A percentile compares a stretch with the other conserved stretches of the same genome.
Evolutionary conservation across 2,329 filamentous ascomycete species (phyloP).

Genomic region (Diaporthe citrichinensis): DNA sequence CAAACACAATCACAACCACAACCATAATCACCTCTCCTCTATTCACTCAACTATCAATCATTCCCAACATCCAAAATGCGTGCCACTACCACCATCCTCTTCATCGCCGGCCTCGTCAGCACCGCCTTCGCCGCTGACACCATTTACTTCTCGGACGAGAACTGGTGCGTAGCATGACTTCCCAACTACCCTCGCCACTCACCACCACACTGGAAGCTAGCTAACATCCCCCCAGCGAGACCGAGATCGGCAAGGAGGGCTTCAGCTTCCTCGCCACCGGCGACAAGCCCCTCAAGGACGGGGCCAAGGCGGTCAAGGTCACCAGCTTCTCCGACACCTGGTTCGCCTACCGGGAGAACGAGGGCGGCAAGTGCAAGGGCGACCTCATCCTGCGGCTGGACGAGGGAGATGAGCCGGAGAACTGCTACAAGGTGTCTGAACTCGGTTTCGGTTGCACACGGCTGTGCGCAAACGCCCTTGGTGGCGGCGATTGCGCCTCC

Average conservation of each 20-base stretch:
- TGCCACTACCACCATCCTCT: slow-evolving; percentile 40
- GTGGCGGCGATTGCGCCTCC: not conserved
- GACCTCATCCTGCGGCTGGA: not conserved
- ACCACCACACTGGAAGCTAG: not conserved
- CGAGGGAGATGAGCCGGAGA: not conserved
- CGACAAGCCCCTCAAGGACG: slow-evolving; percentile 59
- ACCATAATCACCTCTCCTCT: not conserved
- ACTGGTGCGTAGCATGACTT: not conserved
- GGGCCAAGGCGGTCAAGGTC: slow-evolving; percentile 60
- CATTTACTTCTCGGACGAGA: slow-evolving; percentile 38
- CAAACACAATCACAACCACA: not conserved
- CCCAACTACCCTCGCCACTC: not conserved
- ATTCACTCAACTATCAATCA: not conserved
- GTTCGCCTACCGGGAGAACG: slow-evolving; percentile 9
- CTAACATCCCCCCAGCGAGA: not conserved
- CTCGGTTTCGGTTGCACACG: not conserved
- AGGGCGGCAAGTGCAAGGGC: not conserved
- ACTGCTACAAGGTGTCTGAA: not conserved
- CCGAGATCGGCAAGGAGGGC: slow-evolving; percentile 36
- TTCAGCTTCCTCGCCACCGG: slow-evolving; percentile 36
- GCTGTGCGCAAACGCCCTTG: not conserved
- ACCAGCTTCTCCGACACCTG: slow-evolving; percentile 45
- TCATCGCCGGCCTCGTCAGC: slow-evolving; percentile 39
- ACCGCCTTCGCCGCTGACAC: slow-evolving; percentile 42
- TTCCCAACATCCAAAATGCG: slow-evolving; percentile 39